Conservation (phyloP, 208 protist genomes). For the Leishmania aethiopica region DNA sequence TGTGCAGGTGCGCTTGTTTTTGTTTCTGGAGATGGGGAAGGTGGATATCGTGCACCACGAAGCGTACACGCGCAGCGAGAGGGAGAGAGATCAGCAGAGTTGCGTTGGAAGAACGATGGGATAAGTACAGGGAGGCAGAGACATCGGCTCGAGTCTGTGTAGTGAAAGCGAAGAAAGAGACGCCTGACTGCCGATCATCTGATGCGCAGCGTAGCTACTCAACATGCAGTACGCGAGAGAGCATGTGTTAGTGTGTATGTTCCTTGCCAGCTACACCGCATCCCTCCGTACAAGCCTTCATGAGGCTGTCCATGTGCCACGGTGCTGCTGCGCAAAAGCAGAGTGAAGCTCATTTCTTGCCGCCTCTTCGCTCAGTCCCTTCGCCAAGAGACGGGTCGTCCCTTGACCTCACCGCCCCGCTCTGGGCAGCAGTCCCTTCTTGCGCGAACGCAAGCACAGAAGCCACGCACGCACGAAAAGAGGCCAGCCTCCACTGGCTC, state of each 20-base stretch:
- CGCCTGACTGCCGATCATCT: background rate
- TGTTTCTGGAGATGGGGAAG: background rate
- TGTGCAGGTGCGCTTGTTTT: background rate
- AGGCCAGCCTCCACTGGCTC: background rate
- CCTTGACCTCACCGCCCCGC: background rate
- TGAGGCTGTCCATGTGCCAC: background rate
- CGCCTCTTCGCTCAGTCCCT: background rate
- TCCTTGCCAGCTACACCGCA: background rate
- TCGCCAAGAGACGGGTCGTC: background rate
- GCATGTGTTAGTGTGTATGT: no score
- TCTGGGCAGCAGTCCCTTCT: background rate
- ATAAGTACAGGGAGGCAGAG: background rate
- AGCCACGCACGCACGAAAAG: background rate
- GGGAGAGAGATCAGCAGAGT: background rate
- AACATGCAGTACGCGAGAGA: background rate
- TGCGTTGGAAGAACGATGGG: background rate
- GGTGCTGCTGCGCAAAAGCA: background rate
- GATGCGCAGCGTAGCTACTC: background rate
- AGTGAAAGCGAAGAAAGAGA: background rate
- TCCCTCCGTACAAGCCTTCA: background rate
- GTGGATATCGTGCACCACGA: background rate
- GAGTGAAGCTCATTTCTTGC: background rate
- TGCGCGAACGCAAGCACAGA: background rate
- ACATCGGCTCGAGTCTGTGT: background rate
- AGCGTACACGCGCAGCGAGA: background rate